These are phyloP conservation scores for Fereydounia khargensis DNA, from an alignment of 1,284 basidiomycete genomes.

Conservation along the genomic window DNA sequence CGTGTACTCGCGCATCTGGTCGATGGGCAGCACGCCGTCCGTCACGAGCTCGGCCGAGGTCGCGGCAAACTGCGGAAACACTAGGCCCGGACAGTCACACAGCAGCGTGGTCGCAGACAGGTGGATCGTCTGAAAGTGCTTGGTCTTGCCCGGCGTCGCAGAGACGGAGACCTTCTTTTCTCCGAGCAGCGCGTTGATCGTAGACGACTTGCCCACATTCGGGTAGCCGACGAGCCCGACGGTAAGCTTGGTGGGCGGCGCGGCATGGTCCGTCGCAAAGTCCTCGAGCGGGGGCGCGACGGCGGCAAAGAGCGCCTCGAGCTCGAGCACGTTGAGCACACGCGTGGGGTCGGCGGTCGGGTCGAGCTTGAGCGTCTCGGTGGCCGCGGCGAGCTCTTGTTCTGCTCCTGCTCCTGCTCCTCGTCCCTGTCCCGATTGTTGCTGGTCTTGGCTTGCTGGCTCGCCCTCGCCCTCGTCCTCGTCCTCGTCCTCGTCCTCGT, in stretches of 20 bases:
- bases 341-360: slow-evolving; percentile 67
- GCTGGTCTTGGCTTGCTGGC: slow-evolving; percentile 5
- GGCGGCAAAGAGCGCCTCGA: slow-evolving; percentile 79
- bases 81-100: slow-evolving; percentile 98
- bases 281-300: slow-evolving; percentile 75
- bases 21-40: slow-evolving; percentile 95
- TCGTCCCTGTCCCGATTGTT: slow-evolving; percentile 13
- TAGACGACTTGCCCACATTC: slow-evolving; percentile 57
- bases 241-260: slow-evolving; percentile 62
- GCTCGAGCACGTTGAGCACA: slow-evolving; percentile 81
- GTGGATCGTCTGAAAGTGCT: slow-evolving; percentile 98
- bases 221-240: slow-evolving; percentile 71
- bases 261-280: slow-evolving; percentile 33
- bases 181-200: slow-evolving; percentile 56
- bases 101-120: slow-evolving; percentile 81
- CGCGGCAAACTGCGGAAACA: slow-evolving; percentile 85
- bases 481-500: slow-evolving; percentile 50
- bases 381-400: slow-evolving; percentile 51
- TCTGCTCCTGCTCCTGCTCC: slow-evolving; percentile 20
- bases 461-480: slow-evolving; percentile 23
- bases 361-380: slow-evolving; percentile 39
- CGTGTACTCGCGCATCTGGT: slow-evolving; percentile 92
- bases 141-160: slow-evolving; percentile 73
- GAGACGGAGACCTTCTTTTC: slow-evolving; percentile 57
- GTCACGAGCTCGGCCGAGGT: slow-evolving; percentile 83